phyloP scores from a whole-genome alignment of 2,329 filamentous ascomycete genomes.

The Paecilomyces niveus region DNA sequence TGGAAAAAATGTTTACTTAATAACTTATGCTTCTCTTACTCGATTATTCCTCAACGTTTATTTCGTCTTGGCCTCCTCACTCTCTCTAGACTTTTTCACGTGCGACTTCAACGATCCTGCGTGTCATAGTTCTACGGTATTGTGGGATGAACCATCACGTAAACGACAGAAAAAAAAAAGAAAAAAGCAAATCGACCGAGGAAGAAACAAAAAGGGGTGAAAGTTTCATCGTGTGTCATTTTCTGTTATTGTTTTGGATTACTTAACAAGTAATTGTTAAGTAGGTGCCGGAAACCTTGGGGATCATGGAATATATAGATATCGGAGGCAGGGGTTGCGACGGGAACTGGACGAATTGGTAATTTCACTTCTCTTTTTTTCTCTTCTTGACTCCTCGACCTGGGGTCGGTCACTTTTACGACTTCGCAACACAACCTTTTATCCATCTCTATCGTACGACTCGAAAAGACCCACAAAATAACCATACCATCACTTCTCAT shows the following conservation, averaged over 20 bases:
- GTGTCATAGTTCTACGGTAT: neutral
- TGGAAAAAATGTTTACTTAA: slow-evolving; percentile 14
- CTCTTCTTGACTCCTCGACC: neutral
- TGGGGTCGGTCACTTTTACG: neutral
- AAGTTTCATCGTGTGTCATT: neutral
- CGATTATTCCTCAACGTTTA: neutral
- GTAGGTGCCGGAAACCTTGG: slow-evolving; percentile 4
- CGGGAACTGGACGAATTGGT: slow-evolving; percentile 3
- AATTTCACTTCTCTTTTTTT: slow-evolving; percentile 1
- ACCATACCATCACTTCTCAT: neutral
- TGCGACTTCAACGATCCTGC: neutral
- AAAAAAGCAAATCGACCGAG: neutral
- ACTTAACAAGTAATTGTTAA: slow-evolving; percentile 1
- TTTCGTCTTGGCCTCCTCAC: neutral
- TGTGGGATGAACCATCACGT: neutral
- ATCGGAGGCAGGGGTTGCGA: slow-evolving; percentile 6
- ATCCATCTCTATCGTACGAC: neutral
- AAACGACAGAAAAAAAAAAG: neutral
- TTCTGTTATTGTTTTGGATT: slow-evolving; percentile 1
- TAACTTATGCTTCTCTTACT: neutral
- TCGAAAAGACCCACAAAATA: neutral
- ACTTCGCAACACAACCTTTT: neutral
- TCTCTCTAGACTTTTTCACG: neutral
- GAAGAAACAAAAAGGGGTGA: neutral
- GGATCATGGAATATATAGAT: slow-evolving; percentile 9